Conservation (phyloP, 2,329 filamentous ascomycete species). For the Sporothrix mexicana region DNA sequence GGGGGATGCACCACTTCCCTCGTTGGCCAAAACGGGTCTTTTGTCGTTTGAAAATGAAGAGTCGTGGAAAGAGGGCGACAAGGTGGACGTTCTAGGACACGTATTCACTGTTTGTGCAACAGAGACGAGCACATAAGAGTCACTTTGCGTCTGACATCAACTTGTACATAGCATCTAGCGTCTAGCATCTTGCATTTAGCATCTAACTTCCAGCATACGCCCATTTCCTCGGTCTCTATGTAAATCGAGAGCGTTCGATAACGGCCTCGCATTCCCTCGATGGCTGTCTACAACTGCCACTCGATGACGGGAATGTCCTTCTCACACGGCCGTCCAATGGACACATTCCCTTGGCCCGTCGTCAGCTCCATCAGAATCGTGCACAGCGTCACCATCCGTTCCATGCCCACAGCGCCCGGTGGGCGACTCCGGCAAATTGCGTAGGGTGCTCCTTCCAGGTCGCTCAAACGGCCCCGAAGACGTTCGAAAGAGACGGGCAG, state of each 20-base stretch:
- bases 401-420: slow-evolving; percentile 15
- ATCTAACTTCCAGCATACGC: no score
- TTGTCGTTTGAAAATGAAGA: background rate
- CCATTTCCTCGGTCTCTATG: no score
- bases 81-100: background rate
- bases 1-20: background rate
- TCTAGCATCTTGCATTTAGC: no score
- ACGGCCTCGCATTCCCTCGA: no score
- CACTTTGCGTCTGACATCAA: background rate
- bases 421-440: slow-evolving; percentile 27
- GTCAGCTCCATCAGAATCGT: slow-evolving; percentile 33
- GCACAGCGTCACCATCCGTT: slow-evolving; percentile 31
- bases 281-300: slow-evolving; percentile 8
- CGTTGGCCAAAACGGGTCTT: background rate
- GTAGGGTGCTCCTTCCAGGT: slow-evolving; percentile 26
- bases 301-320: background rate
- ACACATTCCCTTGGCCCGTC: slow-evolving; percentile 21
- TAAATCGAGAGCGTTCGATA: no score
- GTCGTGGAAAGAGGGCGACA: background rate
- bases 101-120: slow-evolving; percentile 4
- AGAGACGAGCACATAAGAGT: background rate
- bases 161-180: background rate
- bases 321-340: slow-evolving; percentile 28
- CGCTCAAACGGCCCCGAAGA: slow-evolving; percentile 17
- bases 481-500: background rate